These are phyloP conservation scores for Leptographium flavum DNA, from an alignment of 2,329 filamentous ascomycete species.

Conservation along the genomic window DNA sequence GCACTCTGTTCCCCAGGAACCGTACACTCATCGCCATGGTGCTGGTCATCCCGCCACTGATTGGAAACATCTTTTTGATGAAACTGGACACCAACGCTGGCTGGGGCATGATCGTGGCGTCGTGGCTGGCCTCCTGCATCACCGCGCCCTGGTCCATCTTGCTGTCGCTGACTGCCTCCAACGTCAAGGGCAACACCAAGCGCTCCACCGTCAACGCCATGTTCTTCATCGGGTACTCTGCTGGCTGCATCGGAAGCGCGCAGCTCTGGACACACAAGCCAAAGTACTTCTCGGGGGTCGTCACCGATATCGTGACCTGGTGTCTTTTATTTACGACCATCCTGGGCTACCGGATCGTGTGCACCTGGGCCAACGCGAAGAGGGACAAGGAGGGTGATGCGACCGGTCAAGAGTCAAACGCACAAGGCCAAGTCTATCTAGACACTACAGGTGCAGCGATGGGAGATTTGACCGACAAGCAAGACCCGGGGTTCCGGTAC, in stretches of 20 bases:
- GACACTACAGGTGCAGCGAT: too few relatives aligned
- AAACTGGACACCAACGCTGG: conserved; percentile 23
- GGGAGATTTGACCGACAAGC: too few relatives aligned
- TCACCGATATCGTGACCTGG: conserved; percentile 29
- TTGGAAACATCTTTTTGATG: conserved; percentile 29
- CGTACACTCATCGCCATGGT: conserved; percentile 24
- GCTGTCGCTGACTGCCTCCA: conserved; percentile 29
- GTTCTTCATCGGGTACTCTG: conserved; percentile 36
- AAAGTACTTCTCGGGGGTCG: conserved; percentile 28
- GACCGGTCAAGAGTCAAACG: too few relatives aligned
- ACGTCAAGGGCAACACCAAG: conserved; percentile 37
- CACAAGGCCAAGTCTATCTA: too few relatives aligned
- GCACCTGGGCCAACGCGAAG: too few relatives aligned
- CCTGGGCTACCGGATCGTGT: conserved; percentile 20
- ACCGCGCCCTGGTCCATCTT: conserved; percentile 26
- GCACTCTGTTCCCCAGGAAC: conserved; percentile 22
- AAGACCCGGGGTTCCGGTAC: too few relatives aligned
- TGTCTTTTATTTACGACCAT: conserved; percentile 21
- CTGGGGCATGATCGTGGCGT: conserved; percentile 32
- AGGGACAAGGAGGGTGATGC: too few relatives aligned
- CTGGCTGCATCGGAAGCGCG: conserved; percentile 29
- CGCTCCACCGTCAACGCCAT: conserved; percentile 28
- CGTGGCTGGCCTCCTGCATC: conserved; percentile 32
- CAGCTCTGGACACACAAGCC: conserved; percentile 32
- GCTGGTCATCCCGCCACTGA: conserved; percentile 25